Conservation (phyloP, 2,329 filamentous ascomycete genomes). For the Pestalotiopsis sp. region DNA sequence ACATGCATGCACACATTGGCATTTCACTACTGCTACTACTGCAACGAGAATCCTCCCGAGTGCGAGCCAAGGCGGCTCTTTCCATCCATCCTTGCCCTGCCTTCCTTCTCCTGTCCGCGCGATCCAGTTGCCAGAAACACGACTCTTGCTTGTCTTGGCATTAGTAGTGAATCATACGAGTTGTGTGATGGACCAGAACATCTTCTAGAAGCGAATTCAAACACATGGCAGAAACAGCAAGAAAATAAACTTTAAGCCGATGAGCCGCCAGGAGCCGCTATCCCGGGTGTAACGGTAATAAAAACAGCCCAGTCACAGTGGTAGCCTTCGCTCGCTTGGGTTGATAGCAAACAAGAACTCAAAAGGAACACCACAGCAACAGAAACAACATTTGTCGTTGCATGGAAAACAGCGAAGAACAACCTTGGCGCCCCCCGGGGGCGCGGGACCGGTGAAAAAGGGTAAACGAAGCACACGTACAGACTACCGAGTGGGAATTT, state of each 20-base stretch:
- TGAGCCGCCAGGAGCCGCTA: background rate
- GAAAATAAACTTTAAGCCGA: background rate
- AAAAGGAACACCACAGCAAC: background rate
- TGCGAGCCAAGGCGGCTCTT: background rate
- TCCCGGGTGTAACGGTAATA: background rate
- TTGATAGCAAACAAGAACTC: background rate
- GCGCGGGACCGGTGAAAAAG: background rate
- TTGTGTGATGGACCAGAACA: background rate
- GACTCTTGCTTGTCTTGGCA: background rate
- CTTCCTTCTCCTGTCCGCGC: background rate
- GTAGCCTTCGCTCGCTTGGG: background rate
- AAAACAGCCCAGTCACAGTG: background rate
- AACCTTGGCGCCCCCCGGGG: background rate
- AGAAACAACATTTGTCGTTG: background rate
- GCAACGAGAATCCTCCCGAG: background rate
- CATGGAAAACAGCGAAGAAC: background rate
- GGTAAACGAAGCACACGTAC: background rate
- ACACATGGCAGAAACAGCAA: background rate
- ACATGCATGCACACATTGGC: no score
- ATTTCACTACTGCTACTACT: background rate
- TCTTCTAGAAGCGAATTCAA: background rate
- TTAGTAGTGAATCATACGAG: background rate
- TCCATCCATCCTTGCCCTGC: background rate
- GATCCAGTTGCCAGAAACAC: background rate
- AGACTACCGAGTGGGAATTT: background rate